Conservation (phyloP, 805 yeast genomes). For the Kodamaea nitidulidarum region DNA sequence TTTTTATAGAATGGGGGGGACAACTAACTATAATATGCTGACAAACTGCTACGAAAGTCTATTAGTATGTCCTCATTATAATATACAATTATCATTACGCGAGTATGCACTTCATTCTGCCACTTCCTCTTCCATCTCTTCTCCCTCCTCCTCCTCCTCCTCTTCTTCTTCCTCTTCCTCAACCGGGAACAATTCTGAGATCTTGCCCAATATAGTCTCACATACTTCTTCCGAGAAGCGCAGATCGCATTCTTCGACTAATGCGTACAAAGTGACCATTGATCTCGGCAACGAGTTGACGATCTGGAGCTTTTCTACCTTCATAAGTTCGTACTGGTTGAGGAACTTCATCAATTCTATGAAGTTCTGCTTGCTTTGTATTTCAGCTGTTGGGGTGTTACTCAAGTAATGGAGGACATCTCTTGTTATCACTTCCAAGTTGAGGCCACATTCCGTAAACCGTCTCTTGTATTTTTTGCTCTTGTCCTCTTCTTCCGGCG, state of each 20-base stretch:
- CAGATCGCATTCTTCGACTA: slow-evolving; percentile 90
- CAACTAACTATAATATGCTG: no score
- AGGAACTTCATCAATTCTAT: slow-evolving; percentile 42
- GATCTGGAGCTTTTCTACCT: slow-evolving; percentile 80
- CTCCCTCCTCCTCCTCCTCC: slow-evolving; percentile 23
- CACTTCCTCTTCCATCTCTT: slow-evolving; percentile 18
- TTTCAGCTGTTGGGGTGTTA: slow-evolving; percentile 21
- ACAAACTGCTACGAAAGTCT: not conserved
- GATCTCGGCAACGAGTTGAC: slow-evolving; percentile 77
- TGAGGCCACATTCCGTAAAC: slow-evolving; percentile 38
- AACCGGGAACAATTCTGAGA: slow-evolving; percentile 52
- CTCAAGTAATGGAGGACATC: slow-evolving; percentile 43
- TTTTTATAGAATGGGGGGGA: slow-evolving; percentile 5
- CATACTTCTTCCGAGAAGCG: slow-evolving; percentile 70
- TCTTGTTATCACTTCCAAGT: slow-evolving; percentile 47
- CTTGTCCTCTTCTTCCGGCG: slow-evolving; percentile 25
- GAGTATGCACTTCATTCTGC: slow-evolving; percentile 12
- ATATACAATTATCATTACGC: not conserved
- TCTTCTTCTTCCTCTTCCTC: slow-evolving; percentile 27
- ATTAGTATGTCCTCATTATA: not conserved
- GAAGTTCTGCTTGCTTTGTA: slow-evolving; percentile 22
- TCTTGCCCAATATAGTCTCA: slow-evolving; percentile 52
- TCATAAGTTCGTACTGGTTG: slow-evolving; percentile 57
- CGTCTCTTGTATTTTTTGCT: slow-evolving; percentile 26
- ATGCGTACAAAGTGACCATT: slow-evolving; percentile 70